A percentile compares a stretch with the other conserved stretches of the same genome.
Evolutionary conservation across 768 basidiomycete species (phyloP).

Genomic region (Termitomyces sp.): DNA sequence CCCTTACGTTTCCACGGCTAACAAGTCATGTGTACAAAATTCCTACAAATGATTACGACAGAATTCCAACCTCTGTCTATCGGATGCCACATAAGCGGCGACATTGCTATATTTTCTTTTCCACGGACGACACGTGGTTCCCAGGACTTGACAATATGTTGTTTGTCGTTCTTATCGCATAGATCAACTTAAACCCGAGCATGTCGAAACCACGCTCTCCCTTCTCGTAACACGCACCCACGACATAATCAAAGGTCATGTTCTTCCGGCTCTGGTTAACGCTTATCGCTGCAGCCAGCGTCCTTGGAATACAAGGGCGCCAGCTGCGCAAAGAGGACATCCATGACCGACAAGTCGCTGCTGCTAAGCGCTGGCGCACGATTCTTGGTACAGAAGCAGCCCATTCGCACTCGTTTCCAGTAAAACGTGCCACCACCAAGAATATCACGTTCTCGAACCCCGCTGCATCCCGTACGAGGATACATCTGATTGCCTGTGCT

Average conservation of each 20-base stretch:
- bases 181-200: not conserved
- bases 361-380: slow-evolving; percentile 34
- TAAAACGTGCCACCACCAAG: slow-evolving; percentile 25
- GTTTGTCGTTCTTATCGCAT: not conserved
- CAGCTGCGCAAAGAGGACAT: slow-evolving; percentile 37
- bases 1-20: not conserved
- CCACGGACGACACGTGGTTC: slow-evolving; percentile 1
- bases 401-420: slow-evolving; percentile 11
- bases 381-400: slow-evolving; percentile 3
- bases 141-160: not conserved
- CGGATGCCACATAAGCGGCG: not conserved
- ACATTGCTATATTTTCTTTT: not conserved
- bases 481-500: not conserved
- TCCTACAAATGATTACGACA: not conserved
- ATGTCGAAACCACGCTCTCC: not conserved
- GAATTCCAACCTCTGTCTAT: not conserved
- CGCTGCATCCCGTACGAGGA: slow-evolving; percentile 49
- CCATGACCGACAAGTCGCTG: slow-evolving; percentile 39
- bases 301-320: slow-evolving; percentile 20
- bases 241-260: slow-evolving; percentile 4
- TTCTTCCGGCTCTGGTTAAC: slow-evolving; percentile 12
- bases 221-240: not conserved
- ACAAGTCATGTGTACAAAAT: not conserved
- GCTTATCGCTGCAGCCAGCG: slow-evolving; percentile 12
- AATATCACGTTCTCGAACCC: slow-evolving; percentile 74